These are phyloP conservation scores for Yamadazyma phyllophila DNA, from an alignment of 805 yeast species.

Conservation along the genomic window DNA sequence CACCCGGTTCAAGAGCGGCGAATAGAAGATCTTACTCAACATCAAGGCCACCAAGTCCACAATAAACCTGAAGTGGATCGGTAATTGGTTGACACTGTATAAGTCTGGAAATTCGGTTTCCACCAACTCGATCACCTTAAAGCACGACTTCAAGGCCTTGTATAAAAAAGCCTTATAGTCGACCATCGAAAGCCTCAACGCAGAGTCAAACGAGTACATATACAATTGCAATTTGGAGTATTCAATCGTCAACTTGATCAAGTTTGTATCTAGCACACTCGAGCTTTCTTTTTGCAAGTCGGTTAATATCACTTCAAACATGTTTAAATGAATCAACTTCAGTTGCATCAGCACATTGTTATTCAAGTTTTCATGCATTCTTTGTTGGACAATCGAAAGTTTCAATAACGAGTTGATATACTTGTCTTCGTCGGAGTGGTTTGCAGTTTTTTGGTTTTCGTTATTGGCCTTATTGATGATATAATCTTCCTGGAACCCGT, in stretches of 20 bases:
- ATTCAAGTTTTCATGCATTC: conserved; percentile 39
- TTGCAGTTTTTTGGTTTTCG: conserved; percentile 15
- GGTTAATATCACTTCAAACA: conserved; percentile 41
- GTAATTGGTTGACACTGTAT: conserved; percentile 28
- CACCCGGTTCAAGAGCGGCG: conserved; percentile 26
- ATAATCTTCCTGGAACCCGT: conserved; percentile 35
- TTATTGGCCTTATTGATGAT: conserved; percentile 31
- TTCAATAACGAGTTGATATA: conserved; percentile 27
- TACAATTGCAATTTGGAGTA: conserved; percentile 39
- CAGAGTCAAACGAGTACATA: conserved; percentile 30
- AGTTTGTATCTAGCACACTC: conserved; percentile 19
- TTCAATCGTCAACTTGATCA: conserved; percentile 32
- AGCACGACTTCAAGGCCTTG: conserved; percentile 29
- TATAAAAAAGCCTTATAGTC: conserved; percentile 29
- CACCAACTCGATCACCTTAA: conserved; percentile 24
- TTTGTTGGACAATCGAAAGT: conserved; percentile 38
- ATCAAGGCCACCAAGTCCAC: conserved; percentile 32
- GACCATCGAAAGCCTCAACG: conserved; percentile 18
- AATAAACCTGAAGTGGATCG: conserved; percentile 40
- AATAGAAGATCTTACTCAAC: conserved; percentile 30
- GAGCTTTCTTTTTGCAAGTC: conserved; percentile 22
- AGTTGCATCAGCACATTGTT: conserved; percentile 19
- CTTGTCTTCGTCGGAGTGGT: conserved; percentile 16
- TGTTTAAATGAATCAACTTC: conserved; percentile 37
- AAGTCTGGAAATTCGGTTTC: conserved; percentile 18